Percentiles rank a stretch among this genome's conserved stretches.
phyloP scores from a whole-genome alignment of 305 asterid species.

The Rubia occidens region DNA sequence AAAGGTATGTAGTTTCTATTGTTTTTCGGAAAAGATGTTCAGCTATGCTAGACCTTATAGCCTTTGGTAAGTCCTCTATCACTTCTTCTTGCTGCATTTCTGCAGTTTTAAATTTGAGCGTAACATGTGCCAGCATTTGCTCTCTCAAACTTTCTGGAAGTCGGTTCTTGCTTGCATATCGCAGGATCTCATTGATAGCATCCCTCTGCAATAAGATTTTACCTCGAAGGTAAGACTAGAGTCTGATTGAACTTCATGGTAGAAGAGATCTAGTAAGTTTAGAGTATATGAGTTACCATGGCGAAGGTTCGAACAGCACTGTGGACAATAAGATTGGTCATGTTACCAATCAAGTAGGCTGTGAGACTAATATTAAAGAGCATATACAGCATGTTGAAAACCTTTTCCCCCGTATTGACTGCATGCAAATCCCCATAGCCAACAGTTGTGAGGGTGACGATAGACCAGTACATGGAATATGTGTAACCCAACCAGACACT shows the following conservation, averaged over 20 bases:
- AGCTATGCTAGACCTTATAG: conserved; percentile 78
- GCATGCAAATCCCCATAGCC: conserved; percentile 92
- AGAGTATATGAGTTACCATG: conserved; percentile 41
- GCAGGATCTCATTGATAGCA: conserved; percentile 55
- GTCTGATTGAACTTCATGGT: background rate
- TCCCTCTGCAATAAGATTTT: conserved; percentile 48
- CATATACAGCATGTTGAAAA: conserved; percentile 80
- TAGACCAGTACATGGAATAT: conserved; percentile 78
- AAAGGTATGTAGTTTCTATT: conserved; percentile 64
- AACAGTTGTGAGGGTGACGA: conserved; percentile 77
- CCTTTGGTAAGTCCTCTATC: conserved; percentile 69
- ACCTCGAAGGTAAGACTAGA: background rate
- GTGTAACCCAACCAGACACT: conserved; percentile 76
- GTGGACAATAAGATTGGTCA: conserved; percentile 86
- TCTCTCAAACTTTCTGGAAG: conserved; percentile 75
- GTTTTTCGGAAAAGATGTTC: conserved; percentile 65
- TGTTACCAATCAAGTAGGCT: conserved; percentile 84
- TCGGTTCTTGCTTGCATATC: conserved; percentile 78
- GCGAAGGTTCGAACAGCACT: conserved; percentile 61
- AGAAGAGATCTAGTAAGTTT: background rate
- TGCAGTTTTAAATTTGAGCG: conserved; percentile 82
- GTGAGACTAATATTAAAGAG: conserved; percentile 90
- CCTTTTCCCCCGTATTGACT: conserved; percentile 67
- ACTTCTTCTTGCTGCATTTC: conserved; percentile 89
- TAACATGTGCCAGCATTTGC: conserved; percentile 77